These are phyloP conservation scores for Ceratocystis ficicola DNA, from an alignment of 2,329 filamentous ascomycete species.

Conservation along the genomic window DNA sequence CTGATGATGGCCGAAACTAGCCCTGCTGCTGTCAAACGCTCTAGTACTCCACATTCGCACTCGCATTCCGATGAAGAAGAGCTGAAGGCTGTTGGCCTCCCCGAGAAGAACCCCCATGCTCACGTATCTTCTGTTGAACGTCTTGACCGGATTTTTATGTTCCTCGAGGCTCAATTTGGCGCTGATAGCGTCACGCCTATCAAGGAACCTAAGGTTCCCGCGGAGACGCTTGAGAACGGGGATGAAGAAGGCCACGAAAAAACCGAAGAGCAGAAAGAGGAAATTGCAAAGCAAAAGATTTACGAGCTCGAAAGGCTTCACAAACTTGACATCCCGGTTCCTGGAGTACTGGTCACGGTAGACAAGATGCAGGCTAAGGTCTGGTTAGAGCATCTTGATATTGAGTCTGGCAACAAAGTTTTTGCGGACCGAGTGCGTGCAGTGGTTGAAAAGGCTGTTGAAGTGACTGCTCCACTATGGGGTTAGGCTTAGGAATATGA, in stretches of 20 bases:
- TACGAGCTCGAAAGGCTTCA: constrained; percentile 67
- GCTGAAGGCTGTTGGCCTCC: constrained; percentile 27
- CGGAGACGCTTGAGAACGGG: constrained; percentile 27
- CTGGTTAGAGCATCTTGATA: constrained; percentile 83
- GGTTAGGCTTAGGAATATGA: constrained; percentile 28
- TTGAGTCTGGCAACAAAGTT: constrained; percentile 70
- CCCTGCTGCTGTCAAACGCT: constrained; percentile 80
- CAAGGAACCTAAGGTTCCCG: constrained; percentile 44
- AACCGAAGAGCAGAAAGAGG: constrained; percentile 33
- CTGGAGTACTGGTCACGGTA: constrained; percentile 73
- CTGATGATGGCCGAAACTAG: constrained; percentile 86
- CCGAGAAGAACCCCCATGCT: constrained; percentile 55
- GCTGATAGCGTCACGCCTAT: constrained; percentile 70
- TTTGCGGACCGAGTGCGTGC: constrained; percentile 75
- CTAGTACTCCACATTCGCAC: constrained; percentile 29
- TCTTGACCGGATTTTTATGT: constrained; percentile 78
- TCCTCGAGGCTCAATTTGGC: constrained; percentile 94
- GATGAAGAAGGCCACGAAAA: constrained; percentile 24
- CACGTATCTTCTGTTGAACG: constrained; percentile 61
- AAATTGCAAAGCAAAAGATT: constrained; percentile 46
- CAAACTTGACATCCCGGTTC: constrained; percentile 76
- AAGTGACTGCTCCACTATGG: constrained; percentile 70
- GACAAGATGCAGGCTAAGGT: constrained; percentile 80
- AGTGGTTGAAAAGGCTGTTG: constrained; percentile 79
- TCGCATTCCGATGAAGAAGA: constrained; percentile 32